Base-by-base conservation (phyloP, 495 filamentous ascomycete species). In the Penicillium herquei region DNA sequence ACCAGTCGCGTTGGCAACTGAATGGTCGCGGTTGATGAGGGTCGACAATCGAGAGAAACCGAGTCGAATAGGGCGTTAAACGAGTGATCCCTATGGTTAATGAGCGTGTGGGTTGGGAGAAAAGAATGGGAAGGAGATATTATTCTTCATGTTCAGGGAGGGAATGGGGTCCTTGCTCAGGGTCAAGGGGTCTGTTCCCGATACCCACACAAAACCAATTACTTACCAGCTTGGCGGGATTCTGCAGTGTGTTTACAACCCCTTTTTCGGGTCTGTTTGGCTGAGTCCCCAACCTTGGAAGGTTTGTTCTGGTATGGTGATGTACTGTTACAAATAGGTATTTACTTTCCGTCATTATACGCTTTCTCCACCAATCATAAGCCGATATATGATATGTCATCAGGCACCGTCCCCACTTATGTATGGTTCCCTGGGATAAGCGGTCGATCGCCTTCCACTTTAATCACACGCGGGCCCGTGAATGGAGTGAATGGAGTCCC, bases 131-230 rank as follows among this genome's bases (percentile, higher is more conserved):
- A 57, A 21, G 35, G 42, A 12, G 18, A 41, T 7, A 17, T 17
- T 14, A 17, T 41, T 17, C 21, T 4, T 26, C 21, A 14, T 30
- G 12, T 14, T 31, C 43, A 31, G 43, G 48, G 55, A 53, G 43
- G 31, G 40, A 47, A 42, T 52, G 52, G 47, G 45, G 41, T 52
- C 57, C 43, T 59, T 48, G 33, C 46, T 46, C 54, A 51, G 57
- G 57, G 57, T 49, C 52, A 59, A 59, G 57, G 57, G 57, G 57
- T 41, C 47, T 46, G 43, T 46, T 46, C 26, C 26, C 43, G 18
- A 32, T 44, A 44, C 26, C 13, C 8, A 14, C 18, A 46, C 18
- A 6, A 13, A 31, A 46, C 43, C 21, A 13, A 12, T 31, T 32
- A 21, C 1, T 13, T 46, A 46, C 26, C 11, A 3, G 21, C 26